Conservation (phyloP, 2,329 filamentous ascomycete genomes). For the Cadophora sp. region DNA sequence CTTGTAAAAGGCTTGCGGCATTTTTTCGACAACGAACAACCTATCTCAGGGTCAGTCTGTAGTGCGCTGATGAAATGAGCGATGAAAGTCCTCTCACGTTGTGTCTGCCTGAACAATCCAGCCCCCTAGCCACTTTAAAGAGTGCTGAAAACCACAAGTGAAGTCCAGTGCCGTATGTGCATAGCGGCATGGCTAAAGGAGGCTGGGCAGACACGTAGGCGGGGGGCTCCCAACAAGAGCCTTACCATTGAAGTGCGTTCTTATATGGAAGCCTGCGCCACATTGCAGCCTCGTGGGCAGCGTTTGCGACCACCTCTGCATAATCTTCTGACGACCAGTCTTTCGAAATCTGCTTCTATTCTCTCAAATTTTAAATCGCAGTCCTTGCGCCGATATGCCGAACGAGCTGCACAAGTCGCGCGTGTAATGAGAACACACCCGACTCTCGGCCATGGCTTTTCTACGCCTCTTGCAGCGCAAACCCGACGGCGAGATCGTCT, state of each 20-base stretch:
- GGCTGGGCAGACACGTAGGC: neutral
- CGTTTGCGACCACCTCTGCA: slow-evolving; percentile 28
- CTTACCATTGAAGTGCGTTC: neutral
- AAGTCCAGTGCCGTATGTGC: no score
- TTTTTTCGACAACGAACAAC: no score
- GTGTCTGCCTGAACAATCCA: no score
- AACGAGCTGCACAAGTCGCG: neutral
- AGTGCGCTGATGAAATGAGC: no score
- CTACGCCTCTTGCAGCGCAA: slow-evolving; percentile 35
- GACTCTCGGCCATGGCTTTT: slow-evolving; percentile 33
- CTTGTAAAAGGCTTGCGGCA: no score
- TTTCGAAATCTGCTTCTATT: slow-evolving; percentile 32
- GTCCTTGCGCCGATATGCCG: slow-evolving; percentile 25
- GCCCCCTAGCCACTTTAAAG: no score
- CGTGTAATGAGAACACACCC: slow-evolving; percentile 30
- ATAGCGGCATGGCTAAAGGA: neutral
- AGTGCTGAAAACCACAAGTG: no score
- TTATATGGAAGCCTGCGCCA: neutral
- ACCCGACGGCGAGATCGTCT: slow-evolving; percentile 37
- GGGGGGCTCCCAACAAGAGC: neutral
- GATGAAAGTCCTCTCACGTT: no score
- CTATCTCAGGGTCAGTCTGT: no score
- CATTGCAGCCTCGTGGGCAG: neutral
- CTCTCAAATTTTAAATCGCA: slow-evolving; percentile 33
- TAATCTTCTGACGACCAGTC: slow-evolving; percentile 25